Evolutionary conservation across 495 filamentous ascomycete genomes (phyloP), one percentile per base, ranked within the genome.

Genomic region (Corynascus novoguineensis): DNA sequence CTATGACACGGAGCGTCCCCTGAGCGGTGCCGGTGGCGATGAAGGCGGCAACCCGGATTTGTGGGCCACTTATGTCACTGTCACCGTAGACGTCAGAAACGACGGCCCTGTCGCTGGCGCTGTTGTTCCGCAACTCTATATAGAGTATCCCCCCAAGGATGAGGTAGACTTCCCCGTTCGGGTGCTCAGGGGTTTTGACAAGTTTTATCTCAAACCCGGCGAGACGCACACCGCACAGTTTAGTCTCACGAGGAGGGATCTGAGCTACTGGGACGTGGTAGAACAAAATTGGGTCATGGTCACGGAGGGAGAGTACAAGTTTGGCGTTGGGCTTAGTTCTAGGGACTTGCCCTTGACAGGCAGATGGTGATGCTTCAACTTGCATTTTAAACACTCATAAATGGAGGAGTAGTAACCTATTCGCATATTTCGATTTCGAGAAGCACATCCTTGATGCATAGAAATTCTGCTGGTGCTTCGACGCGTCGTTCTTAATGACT

Each of bases 21-120:
- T 71, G 14, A 92, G 86, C 19, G 75, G 76, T 4, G 89, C 90
- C 5, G 88, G 90, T 53, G 89, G 92, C 52, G 87, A 83, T 28
- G 79, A 87, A 55, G 88, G 92, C 32, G 92, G 92, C 1, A 95
- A 97, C 62, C 92, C 92, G 0, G 82, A 84, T 34, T 79, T 96
- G 22, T 96, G 84, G 78, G 83, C 87, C 40, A 73, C 76, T 7
- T 81, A 89, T 54, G 80, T 83, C 4, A 67, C 67, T 3, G 76
- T 95, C 0, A 71, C 78, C 0, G 80, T 89, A 4, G 76, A 83
- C 5, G 62, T 97, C 17, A 82, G 73, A 27, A 97, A 97, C 67
- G 86, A 81, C 0, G 92, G 92, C 21, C 22, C 60, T 0, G 64
- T 77, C 0, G 63, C 69, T 0, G 92, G 92, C 2, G 81, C 88